phyloP scores from a whole-genome alignment of 352 stramenopile genomes.

The Pythium coloratum region DNA sequence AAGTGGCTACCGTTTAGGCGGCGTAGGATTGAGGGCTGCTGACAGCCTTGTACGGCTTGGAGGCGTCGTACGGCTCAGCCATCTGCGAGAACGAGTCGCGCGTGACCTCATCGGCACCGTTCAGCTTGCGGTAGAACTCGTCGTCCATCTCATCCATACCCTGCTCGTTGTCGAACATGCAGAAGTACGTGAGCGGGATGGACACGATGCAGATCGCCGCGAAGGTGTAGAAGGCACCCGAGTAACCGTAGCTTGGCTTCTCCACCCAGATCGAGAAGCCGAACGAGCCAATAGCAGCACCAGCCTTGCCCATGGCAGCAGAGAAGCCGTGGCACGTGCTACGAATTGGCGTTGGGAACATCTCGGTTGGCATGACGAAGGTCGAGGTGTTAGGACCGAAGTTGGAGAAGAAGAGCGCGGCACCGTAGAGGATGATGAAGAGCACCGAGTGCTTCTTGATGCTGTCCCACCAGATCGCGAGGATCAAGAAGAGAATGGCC shows the following conservation, averaged over 20 bases:
- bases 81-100: slow-evolving; percentile 25
- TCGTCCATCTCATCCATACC: slow-evolving; percentile 29
- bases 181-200: slow-evolving; percentile 32
- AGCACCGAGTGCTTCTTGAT: slow-evolving; percentile 46
- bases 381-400: slow-evolving; percentile 86
- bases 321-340: slow-evolving; percentile 88
- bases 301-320: slow-evolving; percentile 82
- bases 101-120: slow-evolving; percentile 16
- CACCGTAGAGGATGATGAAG: slow-evolving; percentile 77
- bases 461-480: slow-evolving; percentile 61
- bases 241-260: slow-evolving; percentile 1
- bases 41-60: slow-evolving; percentile 1
- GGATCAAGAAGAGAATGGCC: slow-evolving; percentile 61
- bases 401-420: slow-evolving; percentile 83
- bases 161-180: slow-evolving; percentile 34
- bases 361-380: slow-evolving; percentile 84
- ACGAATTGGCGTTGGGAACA: slow-evolving; percentile 82
- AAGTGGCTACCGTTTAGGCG: neutral
- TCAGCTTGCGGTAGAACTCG: slow-evolving; percentile 27
- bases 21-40: neutral
- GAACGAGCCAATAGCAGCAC: slow-evolving; percentile 65
- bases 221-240: slow-evolving; percentile 30
- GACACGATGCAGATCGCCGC: slow-evolving; percentile 24
- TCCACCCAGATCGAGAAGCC: slow-evolving; percentile 27
- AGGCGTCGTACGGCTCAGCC: neutral